These are phyloP conservation scores for Blastomyces percursus DNA, from an alignment of 2,329 filamentous ascomycete species.

Conservation along the genomic window DNA sequence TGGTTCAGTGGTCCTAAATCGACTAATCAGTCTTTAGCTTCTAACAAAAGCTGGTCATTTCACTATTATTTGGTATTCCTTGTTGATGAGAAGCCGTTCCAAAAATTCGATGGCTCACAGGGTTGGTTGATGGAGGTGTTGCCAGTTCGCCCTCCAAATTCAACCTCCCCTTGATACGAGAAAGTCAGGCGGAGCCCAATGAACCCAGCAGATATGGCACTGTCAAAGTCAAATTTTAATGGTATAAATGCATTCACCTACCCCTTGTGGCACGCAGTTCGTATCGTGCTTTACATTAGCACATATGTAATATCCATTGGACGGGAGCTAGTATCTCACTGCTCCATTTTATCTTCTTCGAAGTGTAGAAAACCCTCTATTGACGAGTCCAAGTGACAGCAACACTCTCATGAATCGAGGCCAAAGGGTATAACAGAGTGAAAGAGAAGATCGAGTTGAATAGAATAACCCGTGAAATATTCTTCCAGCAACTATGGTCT, in stretches of 20 bases:
- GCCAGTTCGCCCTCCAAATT: not conserved
- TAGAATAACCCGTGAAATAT: not conserved
- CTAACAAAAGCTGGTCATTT: too few species aligned
- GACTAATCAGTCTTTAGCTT: not conserved
- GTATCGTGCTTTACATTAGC: conserved; percentile 8
- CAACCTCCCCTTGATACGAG: conserved; percentile 2
- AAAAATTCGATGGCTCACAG: not conserved
- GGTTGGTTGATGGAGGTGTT: not conserved
- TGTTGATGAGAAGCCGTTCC: not conserved
- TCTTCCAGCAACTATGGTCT: not conserved
- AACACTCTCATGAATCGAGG: not conserved
- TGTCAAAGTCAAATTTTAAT: not conserved
- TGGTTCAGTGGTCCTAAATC: not conserved
- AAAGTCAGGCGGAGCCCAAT: not conserved
- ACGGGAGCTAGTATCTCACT: conserved; percentile 6
- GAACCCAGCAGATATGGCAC: not conserved
- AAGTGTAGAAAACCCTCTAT: not conserved
- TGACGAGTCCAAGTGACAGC: not conserved
- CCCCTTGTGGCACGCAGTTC: conserved; percentile 9
- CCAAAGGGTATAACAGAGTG: not conserved
- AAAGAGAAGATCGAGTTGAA: not conserved
- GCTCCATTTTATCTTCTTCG: conserved; percentile 2
- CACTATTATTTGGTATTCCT: not conserved
- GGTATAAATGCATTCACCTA: not conserved
- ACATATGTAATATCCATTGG: not conserved